These are phyloP conservation scores for Colletotrichum tanaceti DNA, from an alignment of 2,329 filamentous ascomycete genomes.

Conservation along the genomic window DNA sequence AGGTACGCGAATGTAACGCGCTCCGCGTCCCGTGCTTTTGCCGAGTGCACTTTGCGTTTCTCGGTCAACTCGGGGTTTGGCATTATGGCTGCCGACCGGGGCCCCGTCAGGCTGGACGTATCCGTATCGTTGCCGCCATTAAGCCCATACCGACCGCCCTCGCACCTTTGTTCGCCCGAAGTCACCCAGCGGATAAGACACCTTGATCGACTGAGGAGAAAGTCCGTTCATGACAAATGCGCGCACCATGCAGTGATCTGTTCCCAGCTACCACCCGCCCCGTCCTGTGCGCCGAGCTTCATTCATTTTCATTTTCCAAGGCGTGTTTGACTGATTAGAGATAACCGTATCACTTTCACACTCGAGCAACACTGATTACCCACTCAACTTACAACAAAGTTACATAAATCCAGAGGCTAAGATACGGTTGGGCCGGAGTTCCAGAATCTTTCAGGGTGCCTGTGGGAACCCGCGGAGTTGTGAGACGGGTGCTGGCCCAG, in stretches of 20 bases:
- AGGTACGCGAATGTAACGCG: not conserved
- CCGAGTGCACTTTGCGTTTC: constrained; percentile 8
- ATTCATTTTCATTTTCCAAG: not conserved
- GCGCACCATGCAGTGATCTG: constrained; percentile 18
- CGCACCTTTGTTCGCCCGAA: constrained; percentile 38
- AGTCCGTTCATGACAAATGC: constrained; percentile 32
- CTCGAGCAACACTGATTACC: constrained; percentile 10
- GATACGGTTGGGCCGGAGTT: constrained; percentile 35
- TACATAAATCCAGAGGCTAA: constrained; percentile 23
- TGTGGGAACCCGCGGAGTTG: constrained; percentile 28
- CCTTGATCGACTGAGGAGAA: constrained; percentile 19
- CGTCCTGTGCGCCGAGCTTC: constrained; percentile 7
- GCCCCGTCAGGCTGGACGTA: constrained; percentile 17
- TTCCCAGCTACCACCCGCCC: not conserved
- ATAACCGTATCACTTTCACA: not conserved
- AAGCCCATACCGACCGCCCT: constrained; percentile 19
- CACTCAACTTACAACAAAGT: constrained; percentile 11
- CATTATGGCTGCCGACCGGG: constrained; percentile 20
- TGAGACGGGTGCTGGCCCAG: constrained; percentile 35
- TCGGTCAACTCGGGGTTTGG: constrained; percentile 28
- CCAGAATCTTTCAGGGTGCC: constrained; percentile 26
- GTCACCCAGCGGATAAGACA: constrained; percentile 15
- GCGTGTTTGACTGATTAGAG: not conserved
- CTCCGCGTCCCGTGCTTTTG: not conserved
- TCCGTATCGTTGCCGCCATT: constrained; percentile 17